Percentiles rank a stretch among this genome's conserved stretches.
Conservation (phyloP, 257 asterid species). For the Striga asiatica region DNA sequence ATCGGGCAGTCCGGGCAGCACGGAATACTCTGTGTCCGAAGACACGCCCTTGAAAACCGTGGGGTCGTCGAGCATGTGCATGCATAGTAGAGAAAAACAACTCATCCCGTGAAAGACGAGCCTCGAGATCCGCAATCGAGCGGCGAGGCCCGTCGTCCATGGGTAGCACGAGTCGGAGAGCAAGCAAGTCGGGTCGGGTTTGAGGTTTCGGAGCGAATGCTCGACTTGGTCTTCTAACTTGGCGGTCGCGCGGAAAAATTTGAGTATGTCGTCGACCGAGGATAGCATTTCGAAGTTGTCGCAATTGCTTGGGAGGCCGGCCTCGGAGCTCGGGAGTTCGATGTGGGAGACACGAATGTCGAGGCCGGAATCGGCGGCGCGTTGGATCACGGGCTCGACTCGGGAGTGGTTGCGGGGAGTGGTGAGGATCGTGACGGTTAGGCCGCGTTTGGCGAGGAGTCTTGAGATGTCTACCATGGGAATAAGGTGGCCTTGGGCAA, state of each 20-base stretch:
- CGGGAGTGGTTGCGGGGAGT: constrained; percentile 29
- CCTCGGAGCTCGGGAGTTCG: constrained; percentile 21
- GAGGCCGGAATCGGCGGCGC: constrained; percentile 23
- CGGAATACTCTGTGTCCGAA: constrained; percentile 30
- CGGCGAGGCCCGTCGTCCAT: constrained; percentile 27
- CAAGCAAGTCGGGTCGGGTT: constrained; percentile 25
- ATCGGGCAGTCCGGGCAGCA: constrained; percentile 40
- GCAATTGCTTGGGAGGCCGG: constrained; percentile 33
- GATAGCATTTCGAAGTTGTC: constrained; percentile 26
- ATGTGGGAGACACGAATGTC: constrained; percentile 20
- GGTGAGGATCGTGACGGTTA: constrained; percentile 23
- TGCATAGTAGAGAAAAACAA: constrained; percentile 33
- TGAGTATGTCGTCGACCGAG: background rate
- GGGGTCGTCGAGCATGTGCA: constrained; percentile 1
- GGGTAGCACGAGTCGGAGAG: constrained; percentile 30
- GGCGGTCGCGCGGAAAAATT: constrained; percentile 19
- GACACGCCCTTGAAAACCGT: constrained; percentile 7
- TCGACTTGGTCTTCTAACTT: constrained; percentile 17
- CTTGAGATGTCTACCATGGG: constrained; percentile 52
- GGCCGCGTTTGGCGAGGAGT: constrained; percentile 33
- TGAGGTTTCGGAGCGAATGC: constrained; percentile 3
- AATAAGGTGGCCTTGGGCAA: constrained; percentile 54
- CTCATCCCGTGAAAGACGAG: constrained; percentile 39
- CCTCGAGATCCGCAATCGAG: constrained; percentile 20
- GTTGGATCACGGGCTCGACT: constrained; percentile 19